Evolutionary conservation across 371 early-diverging fungal genomes (phyloP).

Genomic region (Capillidium heterosporum): DNA sequence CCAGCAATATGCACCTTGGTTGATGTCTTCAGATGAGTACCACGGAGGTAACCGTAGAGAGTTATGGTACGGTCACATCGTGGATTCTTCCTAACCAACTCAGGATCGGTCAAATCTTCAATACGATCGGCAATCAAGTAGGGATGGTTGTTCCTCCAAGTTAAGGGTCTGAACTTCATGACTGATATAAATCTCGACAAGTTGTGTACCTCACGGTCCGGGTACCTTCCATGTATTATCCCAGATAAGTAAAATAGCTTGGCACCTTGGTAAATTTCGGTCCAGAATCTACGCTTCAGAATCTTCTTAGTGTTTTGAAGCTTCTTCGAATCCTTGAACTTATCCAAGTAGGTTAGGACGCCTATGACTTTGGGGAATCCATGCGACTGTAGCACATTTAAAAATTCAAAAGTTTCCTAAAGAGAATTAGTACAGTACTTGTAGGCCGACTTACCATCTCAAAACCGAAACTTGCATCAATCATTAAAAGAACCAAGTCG

Average conservation of each 20-base stretch:
- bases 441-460: constrained; percentile 62
- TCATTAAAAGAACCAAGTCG: constrained; percentile 87
- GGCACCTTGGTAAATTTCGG: constrained; percentile 95
- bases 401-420: constrained; percentile 95
- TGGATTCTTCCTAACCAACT: constrained; percentile 51
- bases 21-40: constrained; percentile 69
- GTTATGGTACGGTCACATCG: constrained; percentile 83
- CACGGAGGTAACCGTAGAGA: constrained; percentile 87
- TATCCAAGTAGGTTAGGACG: constrained; percentile 86
- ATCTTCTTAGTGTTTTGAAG: constrained; percentile 78
- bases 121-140: constrained; percentile 90
- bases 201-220: constrained; percentile 82
- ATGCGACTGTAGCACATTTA: constrained; percentile 92
- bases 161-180: constrained; percentile 89
- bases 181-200: constrained; percentile 91
- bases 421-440: neutral
- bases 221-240: constrained; percentile 80
- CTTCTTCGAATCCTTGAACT: constrained; percentile 77
- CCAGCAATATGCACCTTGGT: constrained; percentile 90
- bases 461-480: constrained; percentile 95
- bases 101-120: constrained; percentile 91
- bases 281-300: constrained; percentile 96
- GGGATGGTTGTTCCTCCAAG: constrained; percentile 93
- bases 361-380: constrained; percentile 98
- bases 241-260: constrained; percentile 93